A percentile compares a stretch with the other conserved stretches of the same genome.
Conservation (phyloP, 768 basidiomycete species). For the Lentinus brumalis region DNA sequence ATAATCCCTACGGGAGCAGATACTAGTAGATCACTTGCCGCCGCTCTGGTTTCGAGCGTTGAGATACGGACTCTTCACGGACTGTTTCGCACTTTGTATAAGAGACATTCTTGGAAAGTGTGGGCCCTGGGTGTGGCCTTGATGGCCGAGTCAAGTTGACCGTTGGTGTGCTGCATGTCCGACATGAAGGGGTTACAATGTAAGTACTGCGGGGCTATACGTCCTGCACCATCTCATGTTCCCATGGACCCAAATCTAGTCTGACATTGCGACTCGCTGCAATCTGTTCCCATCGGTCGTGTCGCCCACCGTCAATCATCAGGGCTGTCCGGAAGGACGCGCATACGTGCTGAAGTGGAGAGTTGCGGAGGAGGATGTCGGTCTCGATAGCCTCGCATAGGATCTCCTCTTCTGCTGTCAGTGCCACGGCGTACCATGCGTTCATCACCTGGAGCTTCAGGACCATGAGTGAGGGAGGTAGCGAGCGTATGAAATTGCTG, state of each 20-base stretch:
- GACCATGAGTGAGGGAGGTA: constrained; percentile 33
- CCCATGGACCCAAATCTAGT: constrained; percentile 34
- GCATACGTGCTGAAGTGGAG: constrained; percentile 9
- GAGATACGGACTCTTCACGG: constrained; percentile 6
- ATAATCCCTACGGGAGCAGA: constrained; percentile 1
- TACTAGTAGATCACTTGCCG: neutral
- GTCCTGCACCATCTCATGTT: constrained; percentile 22
- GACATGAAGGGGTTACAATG: neutral
- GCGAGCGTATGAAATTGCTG: constrained; percentile 32
- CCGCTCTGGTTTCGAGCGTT: neutral
- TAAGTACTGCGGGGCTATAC: constrained; percentile 1
- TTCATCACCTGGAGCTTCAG: constrained; percentile 40
- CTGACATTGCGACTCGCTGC: constrained; percentile 23
- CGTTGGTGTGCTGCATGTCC: neutral
- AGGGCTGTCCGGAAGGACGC: constrained; percentile 21
- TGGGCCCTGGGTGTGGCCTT: neutral
- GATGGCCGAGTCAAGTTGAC: neutral
- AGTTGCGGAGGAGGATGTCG: constrained; percentile 13
- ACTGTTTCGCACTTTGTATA: constrained; percentile 1
- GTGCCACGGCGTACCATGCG: constrained; percentile 35
- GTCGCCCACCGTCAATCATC: constrained; percentile 22
- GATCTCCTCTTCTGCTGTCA: constrained; percentile 33
- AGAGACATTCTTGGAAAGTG: neutral
- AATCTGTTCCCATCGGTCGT: constrained; percentile 31
- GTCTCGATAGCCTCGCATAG: constrained; percentile 35